These are phyloP conservation scores for Heliamphora exappendiculata DNA, from an alignment of 148 eudicot genomes.

Conservation along the genomic window DNA sequence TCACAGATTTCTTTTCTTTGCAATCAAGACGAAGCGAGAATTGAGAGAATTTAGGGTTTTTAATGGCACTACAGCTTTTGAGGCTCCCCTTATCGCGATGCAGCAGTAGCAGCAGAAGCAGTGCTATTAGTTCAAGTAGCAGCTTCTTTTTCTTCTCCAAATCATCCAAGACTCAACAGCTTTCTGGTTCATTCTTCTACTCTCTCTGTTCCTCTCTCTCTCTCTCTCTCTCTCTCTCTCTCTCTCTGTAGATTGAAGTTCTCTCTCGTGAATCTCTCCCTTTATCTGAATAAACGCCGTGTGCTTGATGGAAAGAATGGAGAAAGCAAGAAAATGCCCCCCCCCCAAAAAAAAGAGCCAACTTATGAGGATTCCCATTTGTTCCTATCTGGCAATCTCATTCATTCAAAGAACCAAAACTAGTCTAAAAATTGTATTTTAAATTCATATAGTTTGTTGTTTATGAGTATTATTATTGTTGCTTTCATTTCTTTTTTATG, in stretches of 20 bases:
- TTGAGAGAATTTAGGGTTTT: neutral
- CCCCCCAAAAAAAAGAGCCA: neutral
- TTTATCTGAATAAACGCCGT: no score
- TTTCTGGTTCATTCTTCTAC: slow-evolving; percentile 25
- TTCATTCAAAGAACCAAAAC: no score
- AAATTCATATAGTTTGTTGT: neutral
- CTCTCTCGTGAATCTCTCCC: neutral
- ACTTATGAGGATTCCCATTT: neutral
- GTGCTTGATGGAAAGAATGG: no score
- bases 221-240: neutral
- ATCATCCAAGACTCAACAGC: slow-evolving; percentile 2
- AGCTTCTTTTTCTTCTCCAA: slow-evolving; percentile 18
- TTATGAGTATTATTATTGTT: neutral
- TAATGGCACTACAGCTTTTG: slow-evolving; percentile 39
- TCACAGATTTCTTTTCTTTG: neutral
- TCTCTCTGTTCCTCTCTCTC: slow-evolving; percentile 3
- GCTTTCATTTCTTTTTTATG: neutral
- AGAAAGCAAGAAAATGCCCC: no score
- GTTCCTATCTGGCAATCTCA: neutral
- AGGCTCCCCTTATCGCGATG: slow-evolving; percentile 31
- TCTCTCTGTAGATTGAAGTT: neutral
- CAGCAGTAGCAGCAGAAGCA: neutral
- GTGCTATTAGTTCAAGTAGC: slow-evolving; percentile 13
- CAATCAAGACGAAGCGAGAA: neutral
- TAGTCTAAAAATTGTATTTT: neutral